phyloP scores from a whole-genome alignment of 441 rosid species.

The Pelargonium australe region DNA sequence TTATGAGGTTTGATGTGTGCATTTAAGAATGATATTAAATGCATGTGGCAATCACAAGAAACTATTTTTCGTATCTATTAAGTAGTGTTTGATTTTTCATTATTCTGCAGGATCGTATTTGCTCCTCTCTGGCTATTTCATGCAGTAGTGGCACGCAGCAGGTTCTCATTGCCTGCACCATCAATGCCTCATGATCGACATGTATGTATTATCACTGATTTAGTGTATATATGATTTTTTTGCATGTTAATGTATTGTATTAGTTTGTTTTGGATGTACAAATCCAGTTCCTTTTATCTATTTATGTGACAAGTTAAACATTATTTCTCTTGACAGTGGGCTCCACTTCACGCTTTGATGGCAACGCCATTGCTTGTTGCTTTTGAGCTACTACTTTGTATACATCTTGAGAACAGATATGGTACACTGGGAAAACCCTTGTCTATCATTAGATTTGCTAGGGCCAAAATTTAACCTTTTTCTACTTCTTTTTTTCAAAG shows the following conservation, averaged over 20 bases:
- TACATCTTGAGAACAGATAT: slow-evolving; percentile 43
- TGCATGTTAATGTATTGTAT: not conserved
- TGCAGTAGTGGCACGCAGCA: slow-evolving; percentile 49
- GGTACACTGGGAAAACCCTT: slow-evolving; percentile 27
- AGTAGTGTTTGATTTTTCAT: not conserved
- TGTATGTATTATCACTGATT: slow-evolving; percentile 25
- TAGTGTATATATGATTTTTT: not conserved
- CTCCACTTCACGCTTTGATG: slow-evolving; percentile 47
- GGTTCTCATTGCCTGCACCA: slow-evolving; percentile 70
- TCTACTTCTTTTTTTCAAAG: not conserved
- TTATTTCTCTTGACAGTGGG: slow-evolving; percentile 50
- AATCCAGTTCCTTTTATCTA: slow-evolving; percentile 3
- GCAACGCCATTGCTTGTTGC: slow-evolving; percentile 57
- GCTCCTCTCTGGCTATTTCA: slow-evolving; percentile 61
- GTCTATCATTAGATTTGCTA: not conserved
- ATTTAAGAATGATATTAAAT: not conserved
- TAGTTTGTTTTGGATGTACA: not conserved
- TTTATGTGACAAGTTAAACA: slow-evolving; percentile 1
- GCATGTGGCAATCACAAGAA: not conserved
- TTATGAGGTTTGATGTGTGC: not conserved
- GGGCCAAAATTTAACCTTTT: not conserved
- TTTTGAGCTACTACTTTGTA: slow-evolving; percentile 56
- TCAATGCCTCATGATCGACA: slow-evolving; percentile 56
- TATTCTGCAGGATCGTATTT: slow-evolving; percentile 45
- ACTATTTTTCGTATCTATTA: not conserved